These are phyloP conservation scores for Erysimum cheiri DNA, from an alignment of 441 rosid species.

Conservation along the genomic window DNA sequence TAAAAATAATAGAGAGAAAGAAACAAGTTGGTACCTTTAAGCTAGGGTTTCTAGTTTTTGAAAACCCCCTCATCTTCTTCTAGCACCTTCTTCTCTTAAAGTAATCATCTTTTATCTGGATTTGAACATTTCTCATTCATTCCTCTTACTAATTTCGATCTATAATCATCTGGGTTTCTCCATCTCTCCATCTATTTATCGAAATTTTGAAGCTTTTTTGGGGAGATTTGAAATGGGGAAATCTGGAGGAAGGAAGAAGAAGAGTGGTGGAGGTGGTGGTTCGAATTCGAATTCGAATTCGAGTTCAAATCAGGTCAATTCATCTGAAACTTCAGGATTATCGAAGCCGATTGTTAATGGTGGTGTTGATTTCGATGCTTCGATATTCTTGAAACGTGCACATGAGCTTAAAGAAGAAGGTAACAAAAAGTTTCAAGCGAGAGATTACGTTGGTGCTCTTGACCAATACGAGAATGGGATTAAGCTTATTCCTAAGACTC, in stretches of 20 bases:
- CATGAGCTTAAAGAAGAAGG: slow-evolving; percentile 98
- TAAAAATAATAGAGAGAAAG: neutral
- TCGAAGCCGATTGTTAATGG: slow-evolving; percentile 58
- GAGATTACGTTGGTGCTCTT: slow-evolving; percentile 81
- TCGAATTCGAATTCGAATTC: slow-evolving; percentile 23
- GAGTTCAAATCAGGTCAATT: slow-evolving; percentile 51
- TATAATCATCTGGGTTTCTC: neutral
- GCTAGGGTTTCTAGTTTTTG: slow-evolving; percentile 2
- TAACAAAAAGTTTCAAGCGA: slow-evolving; percentile 74
- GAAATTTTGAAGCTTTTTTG: neutral
- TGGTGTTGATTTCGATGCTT: slow-evolving; percentile 68
- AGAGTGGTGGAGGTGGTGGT: slow-evolving; percentile 35
- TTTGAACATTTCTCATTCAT: neutral
- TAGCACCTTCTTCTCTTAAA: slow-evolving; percentile 13
- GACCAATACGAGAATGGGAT: slow-evolving; percentile 79
- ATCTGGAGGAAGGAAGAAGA: slow-evolving; percentile 85
- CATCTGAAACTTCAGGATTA: slow-evolving; percentile 45
- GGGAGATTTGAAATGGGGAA: slow-evolving; percentile 64
- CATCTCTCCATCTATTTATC: neutral
- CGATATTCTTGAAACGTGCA: slow-evolving; percentile 74
- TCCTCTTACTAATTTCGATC: neutral
- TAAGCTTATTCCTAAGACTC: slow-evolving; percentile 68
- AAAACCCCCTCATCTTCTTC: slow-evolving; percentile 11
- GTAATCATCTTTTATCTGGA: slow-evolving; percentile 1
- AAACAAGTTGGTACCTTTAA: neutral